Evolutionary conservation across 2,329 filamentous ascomycete species (phyloP), one percentile per base, ranked within the genome.

Genomic region (Cercospora zeina): DNA sequence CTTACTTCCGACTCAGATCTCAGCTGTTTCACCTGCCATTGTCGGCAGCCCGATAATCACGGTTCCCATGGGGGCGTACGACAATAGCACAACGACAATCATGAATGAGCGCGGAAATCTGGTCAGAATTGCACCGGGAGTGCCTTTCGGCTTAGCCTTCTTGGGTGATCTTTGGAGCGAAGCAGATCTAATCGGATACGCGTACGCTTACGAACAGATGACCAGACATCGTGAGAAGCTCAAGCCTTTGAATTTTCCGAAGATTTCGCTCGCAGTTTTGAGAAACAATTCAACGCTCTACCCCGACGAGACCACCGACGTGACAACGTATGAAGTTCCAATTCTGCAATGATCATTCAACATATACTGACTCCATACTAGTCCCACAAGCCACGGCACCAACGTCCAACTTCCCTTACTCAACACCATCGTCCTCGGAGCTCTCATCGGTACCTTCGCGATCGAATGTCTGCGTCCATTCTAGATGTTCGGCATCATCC

Each of bases 131-230:
- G 59, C 39, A 34, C 34, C 59, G 1, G 42, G 50, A n/a, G 45
- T 61, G 11, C 59, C 53, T 21, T 63, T 61, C 14, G 62, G 62
- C 1, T 5, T 61, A 31, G 34, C 53, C 2, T 61, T 61, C 11
- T n/a, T 61, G 14, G 59, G 59, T 1, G 50, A 51, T 30, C 30
- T 47, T 7, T 61, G 59, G 59, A 54, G 47, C 16, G 59, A 61
- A 37, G 24, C 34, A 30, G 59, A 61, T 16, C 24, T 61, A 6
- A 30, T 61, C 9, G 59, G 53, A 1, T 57, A 51, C 27, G 59
- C 59, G 8, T 61, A 50, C 50, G 59, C 59, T 33, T 61, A 56
- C 51, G 59, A 61, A 19, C 59, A 61, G 45, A 57, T 7, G 59
- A 57, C 53, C 21, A 42, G 47, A 6, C 39, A 37, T 34, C 47